Conservation (phyloP, 1,139 yeast species). For the Tardiomyces blankii region DNA sequence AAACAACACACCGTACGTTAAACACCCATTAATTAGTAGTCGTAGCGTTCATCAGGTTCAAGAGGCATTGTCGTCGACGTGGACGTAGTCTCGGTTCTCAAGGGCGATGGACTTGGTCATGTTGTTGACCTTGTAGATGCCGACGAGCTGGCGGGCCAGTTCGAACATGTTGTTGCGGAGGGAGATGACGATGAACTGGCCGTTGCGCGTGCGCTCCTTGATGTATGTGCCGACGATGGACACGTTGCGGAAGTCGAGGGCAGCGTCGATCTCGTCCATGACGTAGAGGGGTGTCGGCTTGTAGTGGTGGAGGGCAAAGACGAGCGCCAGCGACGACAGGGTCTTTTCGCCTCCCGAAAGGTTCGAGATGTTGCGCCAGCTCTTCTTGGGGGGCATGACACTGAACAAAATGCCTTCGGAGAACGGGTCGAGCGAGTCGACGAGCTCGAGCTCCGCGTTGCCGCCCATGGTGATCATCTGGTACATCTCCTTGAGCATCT, state of each 20-base stretch:
- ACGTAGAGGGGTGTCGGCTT: constrained; percentile 97
- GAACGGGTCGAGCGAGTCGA: constrained; percentile 95
- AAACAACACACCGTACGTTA: too few species aligned
- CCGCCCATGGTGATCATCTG: constrained; percentile 99
- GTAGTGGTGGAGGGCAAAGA: constrained; percentile 90
- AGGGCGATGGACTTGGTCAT: constrained; percentile 80
- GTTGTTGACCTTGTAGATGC: constrained; percentile 87
- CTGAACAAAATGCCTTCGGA: constrained; percentile 93
- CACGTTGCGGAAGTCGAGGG: constrained; percentile 92
- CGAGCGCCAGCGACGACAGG: constrained; percentile 85
- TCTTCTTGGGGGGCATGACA: constrained; percentile 98
- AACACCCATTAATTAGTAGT: background rate
- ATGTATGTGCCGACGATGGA: constrained; percentile 96
- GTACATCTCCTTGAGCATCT: constrained; percentile 91
- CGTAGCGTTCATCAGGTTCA: background rate
- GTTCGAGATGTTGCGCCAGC: constrained; percentile 93
- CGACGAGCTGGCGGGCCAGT: constrained; percentile 85
- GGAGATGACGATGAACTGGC: constrained; percentile 93
- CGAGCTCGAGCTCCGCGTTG: constrained; percentile 92
- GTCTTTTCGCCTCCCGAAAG: constrained; percentile 98
- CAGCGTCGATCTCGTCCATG: constrained; percentile 99
- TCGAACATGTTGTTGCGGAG: constrained; percentile 97
- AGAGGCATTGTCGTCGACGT: background rate
- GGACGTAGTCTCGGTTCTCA: constrained; percentile 19
- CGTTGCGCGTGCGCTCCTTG: constrained; percentile 89